These are phyloP conservation scores for Stenogyne calaminthoides DNA, from an alignment of 305 asterid species.

Conservation along the genomic window DNA sequence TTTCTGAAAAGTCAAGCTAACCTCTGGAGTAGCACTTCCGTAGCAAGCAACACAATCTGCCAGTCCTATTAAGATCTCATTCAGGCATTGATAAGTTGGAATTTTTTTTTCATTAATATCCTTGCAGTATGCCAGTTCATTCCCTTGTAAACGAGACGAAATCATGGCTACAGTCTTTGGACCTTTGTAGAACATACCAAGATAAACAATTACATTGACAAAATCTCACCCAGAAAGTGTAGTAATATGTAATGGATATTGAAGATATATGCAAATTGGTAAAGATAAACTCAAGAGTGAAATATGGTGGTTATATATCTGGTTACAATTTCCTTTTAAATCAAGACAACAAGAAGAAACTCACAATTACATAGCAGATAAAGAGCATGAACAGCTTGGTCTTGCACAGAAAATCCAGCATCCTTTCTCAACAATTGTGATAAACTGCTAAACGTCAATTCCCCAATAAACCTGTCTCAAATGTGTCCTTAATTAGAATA, in stretches of 20 bases:
- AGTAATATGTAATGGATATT: conserved; percentile 6
- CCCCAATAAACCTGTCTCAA: conserved; percentile 63
- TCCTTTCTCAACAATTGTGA: conserved; percentile 64
- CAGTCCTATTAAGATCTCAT: conserved; percentile 63
- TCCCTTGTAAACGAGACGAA: conserved; percentile 56
- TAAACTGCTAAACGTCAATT: conserved; percentile 53
- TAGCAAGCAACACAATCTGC: conserved; percentile 75
- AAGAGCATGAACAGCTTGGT: conserved; percentile 73
- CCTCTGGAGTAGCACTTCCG: conserved; percentile 66
- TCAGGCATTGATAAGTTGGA: conserved; percentile 46
- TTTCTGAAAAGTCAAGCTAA: conserved; percentile 35
- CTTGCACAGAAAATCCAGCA: conserved; percentile 69
- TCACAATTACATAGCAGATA: conserved; percentile 83
- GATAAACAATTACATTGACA: conserved; percentile 26
- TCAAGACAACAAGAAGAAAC: conserved; percentile 38
- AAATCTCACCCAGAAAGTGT: conserved; percentile 17
- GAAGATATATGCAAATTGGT: conserved; percentile 8
- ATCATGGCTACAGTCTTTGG: conserved; percentile 68
- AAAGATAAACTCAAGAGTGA: neutral
- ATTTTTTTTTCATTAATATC: conserved; percentile 35
- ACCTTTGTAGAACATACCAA: conserved; percentile 53
- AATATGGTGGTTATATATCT: neutral
- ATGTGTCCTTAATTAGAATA: conserved; percentile 28
- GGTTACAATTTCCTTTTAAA: conserved; percentile 13
- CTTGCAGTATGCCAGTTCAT: conserved; percentile 37